Base-by-base conservation (phyloP, 345 rosid genomes). In the Eucalyptus sp. region DNA sequence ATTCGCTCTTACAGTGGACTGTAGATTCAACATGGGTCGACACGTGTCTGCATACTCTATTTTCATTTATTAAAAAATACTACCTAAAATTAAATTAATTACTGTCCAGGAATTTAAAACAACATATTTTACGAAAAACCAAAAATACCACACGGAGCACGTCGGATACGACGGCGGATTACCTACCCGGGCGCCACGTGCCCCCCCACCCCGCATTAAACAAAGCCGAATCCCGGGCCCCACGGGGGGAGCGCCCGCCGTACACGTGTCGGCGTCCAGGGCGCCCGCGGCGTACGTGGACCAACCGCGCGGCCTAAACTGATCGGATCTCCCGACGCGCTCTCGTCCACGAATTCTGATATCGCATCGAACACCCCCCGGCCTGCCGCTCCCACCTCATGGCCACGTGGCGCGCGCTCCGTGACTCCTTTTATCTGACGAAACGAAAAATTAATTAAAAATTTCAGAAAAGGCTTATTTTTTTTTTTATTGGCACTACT, bases 291-390 rank as follows among this genome's bases (percentile, higher is more conserved):
- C 10, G 16, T 87, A 95, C 97, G 95, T 97, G 98, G 95, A 94
- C 99, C 95, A 96, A 94, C 95, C 60, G 79, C 13, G 43, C 43
- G 31, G 41, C 50, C 17, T 95, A 92, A 95, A 97, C 92, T 95
- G 99, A 97, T 97, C 94, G 97, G 96, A 96, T 95, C 95, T 89
- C 91, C 91, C 90, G 89, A 71, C 91, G 87, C 88, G 44, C 91
- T 95, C 97, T 95, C 97, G 93, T 93, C 99, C 99, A 97, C 98
- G 93, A 97, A 89, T 95, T 95, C 91, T 92, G 98, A 94, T 94
- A 90, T 94, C 92, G 52, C 27, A 91, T 86, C 84, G 84, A 41
- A 76, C 48, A 41, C 87, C 62, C 60, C 62, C 90, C 83, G 91
- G 90, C 62, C 88, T 89, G 86, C 88, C 91, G 7, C 33, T 86